phyloP scores from a whole-genome alignment of 2,329 filamentous ascomycete species.

The Aureobasidium sp. region DNA sequence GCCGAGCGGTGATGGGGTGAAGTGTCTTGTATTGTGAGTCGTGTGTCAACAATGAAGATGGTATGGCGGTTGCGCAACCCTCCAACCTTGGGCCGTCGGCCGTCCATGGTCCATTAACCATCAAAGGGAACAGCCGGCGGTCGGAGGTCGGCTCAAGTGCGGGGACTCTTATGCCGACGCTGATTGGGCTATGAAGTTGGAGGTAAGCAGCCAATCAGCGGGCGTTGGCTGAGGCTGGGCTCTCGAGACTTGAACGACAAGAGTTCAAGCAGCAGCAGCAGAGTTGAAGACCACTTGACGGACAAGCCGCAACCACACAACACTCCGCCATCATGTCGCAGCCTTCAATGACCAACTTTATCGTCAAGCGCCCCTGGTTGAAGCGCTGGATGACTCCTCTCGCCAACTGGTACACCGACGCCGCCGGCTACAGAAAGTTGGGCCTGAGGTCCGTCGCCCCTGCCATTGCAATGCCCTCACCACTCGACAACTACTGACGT shows the following conservation, averaged over 20 bases:
- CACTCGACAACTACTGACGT: not conserved
- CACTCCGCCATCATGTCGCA: slow-evolving; percentile 53
- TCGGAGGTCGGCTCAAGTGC: not conserved
- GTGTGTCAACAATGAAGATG: not conserved
- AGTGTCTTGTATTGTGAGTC: not conserved
- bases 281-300: not conserved
- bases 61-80: not conserved
- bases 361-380: slow-evolving; percentile 82
- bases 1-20: not conserved
- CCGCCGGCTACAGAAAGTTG: slow-evolving; percentile 86
- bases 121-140: not conserved
- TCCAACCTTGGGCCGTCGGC: not conserved
- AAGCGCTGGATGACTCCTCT: slow-evolving; percentile 70
- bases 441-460: slow-evolving; percentile 65
- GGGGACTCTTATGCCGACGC: not conserved
- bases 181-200: not conserved
- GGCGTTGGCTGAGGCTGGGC: not conserved
- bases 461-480: not conserved
- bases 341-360: slow-evolving; percentile 65
- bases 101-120: not conserved
- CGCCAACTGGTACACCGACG: slow-evolving; percentile 81
- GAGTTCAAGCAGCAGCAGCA: not conserved
- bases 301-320: not conserved
- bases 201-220: slow-evolving; percentile 8
- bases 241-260: slow-evolving; percentile 1